Evolutionary conservation across 345 rosid species (phyloP).

Genomic region (Populus tremula): DNA sequence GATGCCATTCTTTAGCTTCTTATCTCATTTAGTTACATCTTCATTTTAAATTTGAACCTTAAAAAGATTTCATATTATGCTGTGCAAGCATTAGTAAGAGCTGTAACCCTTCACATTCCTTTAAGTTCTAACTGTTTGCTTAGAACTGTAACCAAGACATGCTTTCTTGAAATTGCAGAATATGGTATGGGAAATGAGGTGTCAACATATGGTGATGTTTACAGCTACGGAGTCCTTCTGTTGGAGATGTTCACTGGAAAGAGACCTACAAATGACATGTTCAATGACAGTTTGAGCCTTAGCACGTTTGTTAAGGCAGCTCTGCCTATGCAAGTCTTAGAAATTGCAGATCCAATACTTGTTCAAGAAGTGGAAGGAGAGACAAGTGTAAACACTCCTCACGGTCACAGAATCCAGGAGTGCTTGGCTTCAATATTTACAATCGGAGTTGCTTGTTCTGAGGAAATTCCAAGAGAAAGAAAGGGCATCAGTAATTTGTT

Average conservation of each 20-base stretch:
- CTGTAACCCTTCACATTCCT: not conserved
- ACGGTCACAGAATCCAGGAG: not conserved
- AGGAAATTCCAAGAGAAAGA: no score
- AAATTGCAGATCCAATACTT: not conserved
- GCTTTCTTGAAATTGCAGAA: not conserved
- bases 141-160: no score
- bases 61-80: no score
- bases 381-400: no score
- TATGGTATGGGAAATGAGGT: slow-evolving; percentile 6
- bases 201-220: not conserved
- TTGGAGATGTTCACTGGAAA: slow-evolving; percentile 13
- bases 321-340: not conserved
- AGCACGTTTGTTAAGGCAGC: not conserved
- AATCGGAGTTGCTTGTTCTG: not conserved
- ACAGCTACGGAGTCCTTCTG: slow-evolving; percentile 4
- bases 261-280: slow-evolving; percentile 6
- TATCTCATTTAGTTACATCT: no score
- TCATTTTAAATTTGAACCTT: no score
- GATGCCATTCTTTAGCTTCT: no score
- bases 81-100: no score
- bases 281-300: slow-evolving; percentile 1
- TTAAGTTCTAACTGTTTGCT: no score
- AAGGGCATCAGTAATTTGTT: not conserved
- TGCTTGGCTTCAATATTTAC: slow-evolving; percentile 3
- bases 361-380: not conserved